These are phyloP conservation scores for Rhodotorula sp. DNA, from an alignment of 1,284 basidiomycete species.

Conservation along the genomic window DNA sequence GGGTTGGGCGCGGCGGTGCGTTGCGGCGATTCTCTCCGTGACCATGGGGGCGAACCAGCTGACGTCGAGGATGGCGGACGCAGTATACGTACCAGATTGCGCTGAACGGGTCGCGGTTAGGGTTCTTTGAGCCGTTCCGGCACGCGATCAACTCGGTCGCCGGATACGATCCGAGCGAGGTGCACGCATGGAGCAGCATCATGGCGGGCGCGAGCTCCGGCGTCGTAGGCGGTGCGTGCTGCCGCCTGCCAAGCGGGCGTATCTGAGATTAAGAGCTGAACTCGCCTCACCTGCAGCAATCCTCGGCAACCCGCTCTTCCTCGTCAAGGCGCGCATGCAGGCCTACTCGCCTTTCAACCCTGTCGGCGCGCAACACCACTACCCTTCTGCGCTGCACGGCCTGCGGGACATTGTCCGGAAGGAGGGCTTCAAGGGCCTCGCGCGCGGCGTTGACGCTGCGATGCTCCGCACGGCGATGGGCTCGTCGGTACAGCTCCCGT, in stretches of 20 bases:
- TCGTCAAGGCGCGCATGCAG: conserved; percentile 97
- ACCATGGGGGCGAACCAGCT: neutral
- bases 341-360: conserved; percentile 92
- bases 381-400: conserved; percentile 80
- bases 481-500: conserved; percentile 87
- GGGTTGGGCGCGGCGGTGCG: conserved; percentile 85
- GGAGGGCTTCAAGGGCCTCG: conserved; percentile 76
- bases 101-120: conserved; percentile 90
- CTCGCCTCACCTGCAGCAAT: conserved; percentile 60
- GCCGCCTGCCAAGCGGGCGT: accelerated
- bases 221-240: conserved; percentile 73
- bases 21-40: conserved; percentile 38
- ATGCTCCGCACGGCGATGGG: conserved; percentile 93
- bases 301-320: conserved; percentile 89
- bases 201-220: conserved; percentile 85
- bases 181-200: conserved; percentile 58
- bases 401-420: conserved; percentile 73
- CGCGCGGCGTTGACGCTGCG: conserved; percentile 90
- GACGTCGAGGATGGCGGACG: too few relatives aligned
- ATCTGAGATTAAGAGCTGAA: neutral
- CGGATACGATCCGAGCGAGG: conserved; percentile 71
- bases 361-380: conserved; percentile 89
- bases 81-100: conserved; percentile 93
- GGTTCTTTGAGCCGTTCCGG: conserved; percentile 94
- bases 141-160: conserved; percentile 67